Conservation (phyloP, 331 rosid species). For the Pyrus hybrid region DNA sequence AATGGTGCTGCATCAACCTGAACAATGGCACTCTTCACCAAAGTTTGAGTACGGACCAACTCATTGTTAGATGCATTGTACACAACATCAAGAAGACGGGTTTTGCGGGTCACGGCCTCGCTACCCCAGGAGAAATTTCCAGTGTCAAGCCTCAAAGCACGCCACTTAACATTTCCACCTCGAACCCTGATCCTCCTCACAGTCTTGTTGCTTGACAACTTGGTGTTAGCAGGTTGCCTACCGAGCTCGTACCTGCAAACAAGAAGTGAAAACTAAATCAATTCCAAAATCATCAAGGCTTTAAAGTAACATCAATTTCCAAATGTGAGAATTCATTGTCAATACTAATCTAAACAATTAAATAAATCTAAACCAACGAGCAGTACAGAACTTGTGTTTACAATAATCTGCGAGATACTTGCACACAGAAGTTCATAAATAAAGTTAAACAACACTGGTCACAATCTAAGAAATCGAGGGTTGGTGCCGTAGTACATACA, state of each 20-base stretch:
- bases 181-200: conserved; percentile 26
- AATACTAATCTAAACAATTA: not conserved
- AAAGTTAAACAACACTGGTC: not conserved
- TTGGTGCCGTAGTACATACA: not conserved
- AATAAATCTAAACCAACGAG: not conserved
- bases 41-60: conserved; percentile 33
- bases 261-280: not conserved
- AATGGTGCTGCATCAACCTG: conserved; percentile 44
- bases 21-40: conserved; percentile 32
- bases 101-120: conserved; percentile 29
- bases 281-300: not conserved
- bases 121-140: conserved; percentile 36
- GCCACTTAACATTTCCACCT: conserved; percentile 36
- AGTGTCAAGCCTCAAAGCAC: conserved; percentile 30
- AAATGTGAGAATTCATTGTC: not conserved
- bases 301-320: not conserved
- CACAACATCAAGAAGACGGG: conserved; percentile 32
- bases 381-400: not conserved
- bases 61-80: conserved; percentile 36
- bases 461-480: not conserved
- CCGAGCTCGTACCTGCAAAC: conserved; percentile 34
- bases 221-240: conserved; percentile 30
- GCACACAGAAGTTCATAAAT: not conserved
- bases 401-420: not conserved
- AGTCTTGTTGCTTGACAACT: conserved; percentile 32